Evolutionary conservation across 441 rosid genomes (phyloP).

Genomic region (Pelargonium citronellum): DNA sequence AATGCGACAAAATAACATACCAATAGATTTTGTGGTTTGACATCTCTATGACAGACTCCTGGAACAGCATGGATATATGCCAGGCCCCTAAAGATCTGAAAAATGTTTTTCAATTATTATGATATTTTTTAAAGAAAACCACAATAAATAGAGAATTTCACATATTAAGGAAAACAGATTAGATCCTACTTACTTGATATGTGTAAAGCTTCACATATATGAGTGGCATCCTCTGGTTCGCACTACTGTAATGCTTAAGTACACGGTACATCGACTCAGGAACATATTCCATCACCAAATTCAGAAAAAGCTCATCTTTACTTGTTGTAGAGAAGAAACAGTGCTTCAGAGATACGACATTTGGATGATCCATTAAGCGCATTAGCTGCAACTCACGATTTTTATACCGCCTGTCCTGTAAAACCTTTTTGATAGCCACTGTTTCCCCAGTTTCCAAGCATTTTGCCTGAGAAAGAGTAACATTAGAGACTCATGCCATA

Average conservation of each 20-base stretch:
- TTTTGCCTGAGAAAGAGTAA: constrained; percentile 47
- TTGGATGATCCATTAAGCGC: constrained; percentile 95
- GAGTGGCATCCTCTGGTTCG: constrained; percentile 85
- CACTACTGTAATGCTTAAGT: constrained; percentile 72
- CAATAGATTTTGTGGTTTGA: constrained; percentile 96
- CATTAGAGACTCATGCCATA: constrained; percentile 11
- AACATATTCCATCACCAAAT: constrained; percentile 95
- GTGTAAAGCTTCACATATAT: constrained; percentile 79
- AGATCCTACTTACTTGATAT: constrained; percentile 62
- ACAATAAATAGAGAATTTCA: background rate
- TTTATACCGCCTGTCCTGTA: constrained; percentile 90
- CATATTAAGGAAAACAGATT: background rate
- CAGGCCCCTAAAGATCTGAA: constrained; percentile 82
- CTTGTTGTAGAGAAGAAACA: constrained; percentile 94
- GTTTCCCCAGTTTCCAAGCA: constrained; percentile 96
- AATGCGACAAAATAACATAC: constrained; percentile 34
- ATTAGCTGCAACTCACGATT: constrained; percentile 86
- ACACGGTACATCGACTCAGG: constrained; percentile 86
- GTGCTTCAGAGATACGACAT: constrained; percentile 84
- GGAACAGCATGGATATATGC: constrained; percentile 83
- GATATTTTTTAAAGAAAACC: constrained; percentile 7
- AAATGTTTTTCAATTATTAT: constrained; percentile 18
- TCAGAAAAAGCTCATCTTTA: constrained; percentile 81
- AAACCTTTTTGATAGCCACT: constrained; percentile 88
- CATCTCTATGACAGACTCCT: constrained; percentile 91